A percentile compares a stretch with the other conserved stretches of the same genome.
Evolutionary conservation across 108 stramenopile genomes (phyloP).

Genomic region (Nannochloropsis granulata): DNA sequence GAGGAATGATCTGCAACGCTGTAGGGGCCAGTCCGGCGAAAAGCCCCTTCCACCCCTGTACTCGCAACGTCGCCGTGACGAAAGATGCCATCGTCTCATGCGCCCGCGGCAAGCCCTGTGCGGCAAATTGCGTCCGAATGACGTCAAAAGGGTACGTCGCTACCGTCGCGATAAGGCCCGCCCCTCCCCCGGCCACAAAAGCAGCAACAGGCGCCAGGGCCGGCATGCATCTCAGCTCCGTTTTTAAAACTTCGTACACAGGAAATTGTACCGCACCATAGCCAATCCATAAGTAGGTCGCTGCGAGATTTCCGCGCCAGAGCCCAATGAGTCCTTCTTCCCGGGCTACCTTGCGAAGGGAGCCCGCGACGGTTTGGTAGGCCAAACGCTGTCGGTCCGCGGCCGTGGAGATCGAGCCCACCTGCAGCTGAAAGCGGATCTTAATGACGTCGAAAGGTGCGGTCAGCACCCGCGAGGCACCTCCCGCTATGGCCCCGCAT

Average conservation of each 20-base stretch:
- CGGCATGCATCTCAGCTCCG: not conserved
- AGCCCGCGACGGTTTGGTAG: not conserved
- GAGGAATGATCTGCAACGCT: slow-evolving; percentile 59
- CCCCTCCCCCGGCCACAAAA: slow-evolving; percentile 58
- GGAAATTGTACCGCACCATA: slow-evolving; percentile 70
- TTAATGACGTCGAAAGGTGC: slow-evolving; percentile 72
- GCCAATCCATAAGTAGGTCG: slow-evolving; percentile 68
- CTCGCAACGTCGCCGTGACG: slow-evolving; percentile 40
- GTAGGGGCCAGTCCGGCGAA: slow-evolving; percentile 62
- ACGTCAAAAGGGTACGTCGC: slow-evolving; percentile 79
- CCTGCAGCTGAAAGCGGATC: slow-evolving; percentile 59
- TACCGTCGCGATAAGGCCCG: slow-evolving; percentile 57
- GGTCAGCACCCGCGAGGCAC: slow-evolving; percentile 28
- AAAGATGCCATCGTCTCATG: slow-evolving; percentile 47
- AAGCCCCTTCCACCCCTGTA: slow-evolving; percentile 54
- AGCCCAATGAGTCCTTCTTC: slow-evolving; percentile 61
- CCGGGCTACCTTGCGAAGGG: slow-evolving; percentile 30
- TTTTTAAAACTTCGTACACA: slow-evolving; percentile 38
- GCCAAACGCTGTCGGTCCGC: not conserved
- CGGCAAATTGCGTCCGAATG: slow-evolving; percentile 71
- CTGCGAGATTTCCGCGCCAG: slow-evolving; percentile 73
- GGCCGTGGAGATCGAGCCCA: not conserved
- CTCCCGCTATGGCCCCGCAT: not conserved
- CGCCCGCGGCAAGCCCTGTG: slow-evolving; percentile 39
- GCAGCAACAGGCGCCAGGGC: slow-evolving; percentile 26